These are phyloP conservation scores for Picochlorum sp. DNA, from an alignment of 139 green algal genomes.

Conservation along the genomic window DNA sequence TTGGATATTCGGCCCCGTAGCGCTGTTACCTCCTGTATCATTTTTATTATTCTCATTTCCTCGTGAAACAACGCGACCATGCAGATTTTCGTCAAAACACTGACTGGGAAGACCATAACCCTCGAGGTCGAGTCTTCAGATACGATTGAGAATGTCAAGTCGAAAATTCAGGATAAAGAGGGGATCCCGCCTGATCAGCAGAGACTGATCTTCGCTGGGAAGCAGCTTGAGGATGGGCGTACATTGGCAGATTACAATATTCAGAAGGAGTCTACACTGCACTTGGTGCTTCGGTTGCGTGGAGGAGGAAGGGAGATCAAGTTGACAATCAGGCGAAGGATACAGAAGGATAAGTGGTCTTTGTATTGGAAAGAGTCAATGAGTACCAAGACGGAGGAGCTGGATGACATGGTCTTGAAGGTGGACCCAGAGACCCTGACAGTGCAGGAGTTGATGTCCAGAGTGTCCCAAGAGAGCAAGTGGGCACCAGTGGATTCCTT, in stretches of 20 bases:
- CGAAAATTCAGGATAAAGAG: constrained; percentile 95
- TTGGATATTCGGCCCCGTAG: background rate
- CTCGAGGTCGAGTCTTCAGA: constrained; percentile 76
- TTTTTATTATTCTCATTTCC: background rate
- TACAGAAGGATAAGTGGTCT: constrained; percentile 70
- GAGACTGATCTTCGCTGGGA: constrained; percentile 94
- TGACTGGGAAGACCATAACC: constrained; percentile 91
- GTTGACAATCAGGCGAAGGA: constrained; percentile 50
- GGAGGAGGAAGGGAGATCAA: constrained; percentile 17
- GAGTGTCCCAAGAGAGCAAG: constrained; percentile 11
- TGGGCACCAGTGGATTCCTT: constrained; percentile 22
- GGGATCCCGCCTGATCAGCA: constrained; percentile 94
- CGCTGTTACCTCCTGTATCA: background rate
- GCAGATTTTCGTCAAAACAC: constrained; percentile 84
- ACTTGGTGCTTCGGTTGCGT: constrained; percentile 37
- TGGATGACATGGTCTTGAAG: constrained; percentile 22
- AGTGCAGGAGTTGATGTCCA: constrained; percentile 15
- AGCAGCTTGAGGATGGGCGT: constrained; percentile 94
- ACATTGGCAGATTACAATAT: constrained; percentile 98
- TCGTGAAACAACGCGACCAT: constrained; percentile 26
- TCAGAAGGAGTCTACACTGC: constrained; percentile 75
- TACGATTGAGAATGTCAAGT: constrained; percentile 89
- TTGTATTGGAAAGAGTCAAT: constrained; percentile 83
- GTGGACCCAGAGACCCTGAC: constrained; percentile 20
- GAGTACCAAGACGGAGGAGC: constrained; percentile 39